A percentile compares a stretch with the other conserved stretches of the same genome.
Conservation (phyloP, 768 basidiomycete species). For the Kwoniella shandongensis region DNA sequence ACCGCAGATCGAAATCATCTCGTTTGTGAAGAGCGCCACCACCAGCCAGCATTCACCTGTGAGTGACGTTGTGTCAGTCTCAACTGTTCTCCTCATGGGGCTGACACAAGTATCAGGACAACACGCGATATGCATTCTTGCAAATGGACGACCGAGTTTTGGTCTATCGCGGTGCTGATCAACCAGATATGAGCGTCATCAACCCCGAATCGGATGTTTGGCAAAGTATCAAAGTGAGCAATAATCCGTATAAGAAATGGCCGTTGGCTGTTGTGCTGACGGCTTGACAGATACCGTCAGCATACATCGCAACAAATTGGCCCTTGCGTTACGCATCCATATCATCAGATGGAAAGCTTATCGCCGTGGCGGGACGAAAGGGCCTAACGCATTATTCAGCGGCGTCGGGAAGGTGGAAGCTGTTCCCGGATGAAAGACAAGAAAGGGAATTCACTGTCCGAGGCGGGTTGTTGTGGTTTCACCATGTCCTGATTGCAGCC, state of each 20-base stretch:
- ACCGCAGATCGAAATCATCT: conserved; percentile 72
- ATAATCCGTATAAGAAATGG: not conserved
- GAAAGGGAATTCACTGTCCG: conserved; percentile 83
- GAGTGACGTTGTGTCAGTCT: conserved; percentile 43
- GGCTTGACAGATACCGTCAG: conserved; percentile 69
- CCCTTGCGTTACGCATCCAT: conserved; percentile 89
- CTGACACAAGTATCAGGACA: conserved; percentile 64
- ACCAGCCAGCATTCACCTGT: conserved; percentile 90
- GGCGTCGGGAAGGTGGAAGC: conserved; percentile 91
- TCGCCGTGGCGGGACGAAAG: conserved; percentile 86
- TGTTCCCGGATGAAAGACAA: conserved; percentile 75
- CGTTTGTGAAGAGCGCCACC: conserved; percentile 92
- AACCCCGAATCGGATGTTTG: conserved; percentile 97
- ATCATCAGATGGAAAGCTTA: conserved; percentile 82
- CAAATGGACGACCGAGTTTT: conserved; percentile 93
- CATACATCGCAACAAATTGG: conserved; percentile 88
- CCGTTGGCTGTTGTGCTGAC: not conserved
- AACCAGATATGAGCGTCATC: conserved; percentile 96
- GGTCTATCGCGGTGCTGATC: conserved; percentile 92
- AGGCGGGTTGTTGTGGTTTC: conserved; percentile 94
- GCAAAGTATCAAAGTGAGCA: conserved; percentile 83
- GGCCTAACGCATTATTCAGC: conserved; percentile 93
- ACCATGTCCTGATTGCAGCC: conserved; percentile 88
- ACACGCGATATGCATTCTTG: conserved; percentile 90
- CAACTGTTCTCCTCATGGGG: not conserved